These are phyloP conservation scores for Neurospora hispaniola DNA, from an alignment of 495 filamentous ascomycete genomes.

Conservation along the genomic window DNA sequence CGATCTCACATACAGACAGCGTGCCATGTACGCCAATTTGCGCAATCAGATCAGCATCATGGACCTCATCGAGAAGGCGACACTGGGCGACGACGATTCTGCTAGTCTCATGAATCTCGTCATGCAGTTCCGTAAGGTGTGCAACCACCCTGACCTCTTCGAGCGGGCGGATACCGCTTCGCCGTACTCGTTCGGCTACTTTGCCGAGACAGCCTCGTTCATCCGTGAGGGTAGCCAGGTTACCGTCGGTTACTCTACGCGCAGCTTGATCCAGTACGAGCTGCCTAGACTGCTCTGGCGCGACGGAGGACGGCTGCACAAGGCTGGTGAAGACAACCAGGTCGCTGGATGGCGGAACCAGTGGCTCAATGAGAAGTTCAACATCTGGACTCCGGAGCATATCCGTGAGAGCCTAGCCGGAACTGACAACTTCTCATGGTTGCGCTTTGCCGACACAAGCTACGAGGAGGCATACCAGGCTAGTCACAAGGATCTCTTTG, in stretches of 20 bases:
- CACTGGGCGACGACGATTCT: constrained; percentile 88
- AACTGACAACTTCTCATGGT: constrained; percentile 71
- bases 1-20: constrained; percentile 91
- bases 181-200: constrained; percentile 69
- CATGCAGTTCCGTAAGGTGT: constrained; percentile 99
- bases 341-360: constrained; percentile 66
- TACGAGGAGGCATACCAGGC: constrained; percentile 58
- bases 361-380: constrained; percentile 68
- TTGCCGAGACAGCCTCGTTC: constrained; percentile 91
- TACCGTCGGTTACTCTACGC: constrained; percentile 75
- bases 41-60: constrained; percentile 97
- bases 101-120: constrained; percentile 97
- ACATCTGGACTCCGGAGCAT: constrained; percentile 78
- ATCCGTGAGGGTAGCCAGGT: constrained; percentile 76
- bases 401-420: constrained; percentile 48
- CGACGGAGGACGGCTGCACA: constrained; percentile 62
- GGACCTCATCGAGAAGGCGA: constrained; percentile 96
- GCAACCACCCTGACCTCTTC: constrained; percentile 96
- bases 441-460: constrained; percentile 76
- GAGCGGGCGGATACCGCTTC: constrained; percentile 88
- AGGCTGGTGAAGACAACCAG: constrained; percentile 63
- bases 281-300: constrained; percentile 70
- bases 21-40: constrained; percentile 83
- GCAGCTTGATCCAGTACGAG: constrained; percentile 73
- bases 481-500: constrained; percentile 41